These are phyloP conservation scores for Vitis riparia DNA, from an alignment of 164 flowering plant genomes.

Conservation along the genomic window DNA sequence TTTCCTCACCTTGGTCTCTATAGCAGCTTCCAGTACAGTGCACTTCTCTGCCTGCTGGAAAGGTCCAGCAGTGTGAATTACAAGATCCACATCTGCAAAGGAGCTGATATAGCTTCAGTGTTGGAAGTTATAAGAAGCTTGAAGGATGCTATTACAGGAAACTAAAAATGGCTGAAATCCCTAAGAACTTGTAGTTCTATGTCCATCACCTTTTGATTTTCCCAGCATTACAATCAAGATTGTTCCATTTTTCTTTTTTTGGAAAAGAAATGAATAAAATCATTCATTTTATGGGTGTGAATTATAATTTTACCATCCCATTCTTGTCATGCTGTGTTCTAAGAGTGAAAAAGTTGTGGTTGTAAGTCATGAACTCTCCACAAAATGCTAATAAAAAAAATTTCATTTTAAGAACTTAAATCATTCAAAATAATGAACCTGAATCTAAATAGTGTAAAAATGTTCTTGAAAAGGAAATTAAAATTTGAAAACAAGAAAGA, in stretches of 20 bases:
- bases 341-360: too few relatives aligned
- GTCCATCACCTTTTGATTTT: background rate
- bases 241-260: background rate
- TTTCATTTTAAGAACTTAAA: too few relatives aligned
- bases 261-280: background rate
- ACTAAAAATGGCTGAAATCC: background rate
- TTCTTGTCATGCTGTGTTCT: too few relatives aligned
- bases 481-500: too few relatives aligned
- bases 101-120: background rate
- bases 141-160: background rate
- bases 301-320: too few relatives aligned
- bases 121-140: background rate
- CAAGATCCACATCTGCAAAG: slow-evolving; percentile 84
- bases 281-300: background rate
- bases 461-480: too few relatives aligned
- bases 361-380: too few relatives aligned
- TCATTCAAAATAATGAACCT: too few relatives aligned
- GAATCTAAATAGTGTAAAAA: too few relatives aligned
- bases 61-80: slow-evolving; percentile 94
- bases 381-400: too few relatives aligned
- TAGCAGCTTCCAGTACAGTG: slow-evolving; percentile 91
- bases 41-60: slow-evolving; percentile 85
- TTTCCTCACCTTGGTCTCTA: slow-evolving; percentile 78
- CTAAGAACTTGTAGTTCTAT: background rate
- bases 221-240: too few relatives aligned